Base-by-base conservation (phyloP, 2,329 filamentous ascomycete genomes). In the Didymella pinodella region DNA sequence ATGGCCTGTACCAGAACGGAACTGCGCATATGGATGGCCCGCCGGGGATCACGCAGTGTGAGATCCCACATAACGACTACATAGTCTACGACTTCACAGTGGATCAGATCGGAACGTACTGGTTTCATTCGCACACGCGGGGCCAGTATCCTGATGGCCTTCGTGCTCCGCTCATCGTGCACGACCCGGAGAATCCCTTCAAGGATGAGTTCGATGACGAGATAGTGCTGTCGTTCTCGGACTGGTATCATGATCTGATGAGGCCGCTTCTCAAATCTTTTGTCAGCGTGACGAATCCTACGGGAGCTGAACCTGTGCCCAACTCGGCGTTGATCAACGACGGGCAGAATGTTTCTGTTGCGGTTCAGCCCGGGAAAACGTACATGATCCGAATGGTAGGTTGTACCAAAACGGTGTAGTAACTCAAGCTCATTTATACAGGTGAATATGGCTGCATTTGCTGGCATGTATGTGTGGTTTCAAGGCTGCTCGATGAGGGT, bases 1-100 rank as follows among this genome's bases (percentile, higher is more conserved):
- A 93, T 66, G 90, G 90, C 16, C 82, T 93, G 62, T 91, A 86
- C 69, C 89, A 92, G 69, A 90, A 90, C 63, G 89, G 88, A 10
- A 90, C 89, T 0, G 90, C 87, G 61, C 82, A 82, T 57, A 90
- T 91, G 87, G 90, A 93, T 67, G 90, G 90, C 0, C 84, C 88
- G 1, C 81, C 85, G 0, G 88, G 86, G 43, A 81, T 90, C 4
- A 88, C 86, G 0, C 89, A 74, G 29, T 73, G 72, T 36, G 63
- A 64, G 0, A 88, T 92, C 52, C 81, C 86, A 0, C 85, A 89
- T 1, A 85, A 85, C 0, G 77, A 80, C 2, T 84, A 78, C 2
- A 89, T 90, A 61, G 86, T 83, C 0, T 92, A 92, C 73, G 84
- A 70, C 31, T 66, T 69, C 28, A 65, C 56, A 14, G 67, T 70